phyloP scores from a whole-genome alignment of 805 yeast genomes.

The Myxozyma geophila region DNA sequence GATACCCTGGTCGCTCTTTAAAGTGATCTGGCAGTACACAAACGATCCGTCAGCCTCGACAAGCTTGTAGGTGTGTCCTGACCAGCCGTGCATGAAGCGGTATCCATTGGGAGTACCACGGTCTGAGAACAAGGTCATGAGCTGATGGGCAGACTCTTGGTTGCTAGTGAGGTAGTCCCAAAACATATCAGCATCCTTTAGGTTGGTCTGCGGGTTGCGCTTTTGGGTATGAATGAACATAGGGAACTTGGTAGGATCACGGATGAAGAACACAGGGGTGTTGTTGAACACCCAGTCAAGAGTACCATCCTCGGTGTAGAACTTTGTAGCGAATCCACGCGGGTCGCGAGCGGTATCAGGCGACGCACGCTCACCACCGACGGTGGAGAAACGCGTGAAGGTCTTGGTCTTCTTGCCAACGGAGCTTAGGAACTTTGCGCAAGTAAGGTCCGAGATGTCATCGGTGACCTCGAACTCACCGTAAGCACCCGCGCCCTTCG shows the following conservation, averaged over 20 bases:
- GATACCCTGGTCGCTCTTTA: conserved; percentile 57
- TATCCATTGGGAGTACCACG: conserved; percentile 63
- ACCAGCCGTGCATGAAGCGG: conserved; percentile 64
- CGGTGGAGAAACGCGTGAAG: conserved; percentile 64
- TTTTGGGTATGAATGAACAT: conserved; percentile 71
- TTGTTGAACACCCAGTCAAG: conserved; percentile 76
- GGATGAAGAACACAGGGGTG: conserved; percentile 68
- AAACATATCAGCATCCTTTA: conserved; percentile 58
- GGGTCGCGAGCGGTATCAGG: conserved; percentile 73
- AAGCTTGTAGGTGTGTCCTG: conserved; percentile 68
- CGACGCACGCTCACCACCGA: conserved; percentile 70
- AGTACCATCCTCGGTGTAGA: conserved; percentile 70
- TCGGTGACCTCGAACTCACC: conserved; percentile 65
- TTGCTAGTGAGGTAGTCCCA: conserved; percentile 64
- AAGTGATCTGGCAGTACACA: conserved; percentile 62
- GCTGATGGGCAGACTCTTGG: conserved; percentile 62
- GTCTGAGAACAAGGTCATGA: conserved; percentile 61
- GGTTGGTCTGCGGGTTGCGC: conserved; percentile 66
- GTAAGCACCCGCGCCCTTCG: conserved; percentile 68
- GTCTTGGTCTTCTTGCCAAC: conserved; percentile 81
- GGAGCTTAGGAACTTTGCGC: conserved; percentile 57
- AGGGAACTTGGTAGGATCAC: conserved; percentile 69
- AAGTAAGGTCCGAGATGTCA: conserved; percentile 56
- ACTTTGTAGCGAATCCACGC: conserved; percentile 68
- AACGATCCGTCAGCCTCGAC: conserved; percentile 55